Evolutionary conservation across 2,329 filamentous ascomycete genomes (phyloP).

Genomic region (Fusarium austroafricanum): DNA sequence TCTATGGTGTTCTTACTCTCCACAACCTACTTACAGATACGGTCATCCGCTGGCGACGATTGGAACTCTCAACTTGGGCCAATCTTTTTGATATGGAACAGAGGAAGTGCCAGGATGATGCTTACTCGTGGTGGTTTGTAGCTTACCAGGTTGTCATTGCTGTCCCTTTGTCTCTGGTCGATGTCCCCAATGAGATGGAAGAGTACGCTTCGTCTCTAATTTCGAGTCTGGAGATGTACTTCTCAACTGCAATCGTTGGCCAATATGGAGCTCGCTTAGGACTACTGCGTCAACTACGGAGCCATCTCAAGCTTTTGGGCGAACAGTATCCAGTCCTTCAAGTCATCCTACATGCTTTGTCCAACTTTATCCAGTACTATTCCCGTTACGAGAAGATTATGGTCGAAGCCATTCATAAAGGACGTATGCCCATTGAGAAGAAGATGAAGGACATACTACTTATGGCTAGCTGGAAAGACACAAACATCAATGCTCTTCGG

Average conservation of each 20-base stretch:
- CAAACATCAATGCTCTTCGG: slow-evolving; percentile 87
- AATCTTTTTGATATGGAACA: slow-evolving; percentile 87
- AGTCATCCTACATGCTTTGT: slow-evolving; percentile 72
- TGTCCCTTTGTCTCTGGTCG: slow-evolving; percentile 74
- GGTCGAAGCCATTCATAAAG: slow-evolving; percentile 71
- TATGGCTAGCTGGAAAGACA: slow-evolving; percentile 97
- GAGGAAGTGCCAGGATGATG: slow-evolving; percentile 78
- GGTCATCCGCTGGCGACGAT: slow-evolving; percentile 87
- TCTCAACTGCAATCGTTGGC: slow-evolving; percentile 81
- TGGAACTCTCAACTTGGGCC: slow-evolving; percentile 93
- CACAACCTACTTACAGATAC: slow-evolving; percentile 84
- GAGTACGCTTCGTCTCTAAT: slow-evolving; percentile 76
- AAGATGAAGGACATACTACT: slow-evolving; percentile 93
- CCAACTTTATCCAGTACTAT: slow-evolving; percentile 83
- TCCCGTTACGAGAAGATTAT: slow-evolving; percentile 75
- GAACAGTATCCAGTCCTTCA: slow-evolving; percentile 68
- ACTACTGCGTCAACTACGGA: slow-evolving; percentile 73
- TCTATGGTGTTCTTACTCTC: slow-evolving; percentile 75
- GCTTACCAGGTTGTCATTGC: slow-evolving; percentile 91
- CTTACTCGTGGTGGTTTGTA: slow-evolving; percentile 94
- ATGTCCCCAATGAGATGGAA: slow-evolving; percentile 68
- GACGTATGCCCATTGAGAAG: slow-evolving; percentile 84
- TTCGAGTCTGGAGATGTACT: slow-evolving; percentile 82
- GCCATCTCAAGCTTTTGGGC: slow-evolving; percentile 72
- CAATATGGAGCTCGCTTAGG: slow-evolving; percentile 80